Percentiles rank a stretch among this genome's conserved stretches.
Evolutionary conservation across 2,329 filamentous ascomycete species (phyloP).

Genomic region (Arthroderma sp.): DNA sequence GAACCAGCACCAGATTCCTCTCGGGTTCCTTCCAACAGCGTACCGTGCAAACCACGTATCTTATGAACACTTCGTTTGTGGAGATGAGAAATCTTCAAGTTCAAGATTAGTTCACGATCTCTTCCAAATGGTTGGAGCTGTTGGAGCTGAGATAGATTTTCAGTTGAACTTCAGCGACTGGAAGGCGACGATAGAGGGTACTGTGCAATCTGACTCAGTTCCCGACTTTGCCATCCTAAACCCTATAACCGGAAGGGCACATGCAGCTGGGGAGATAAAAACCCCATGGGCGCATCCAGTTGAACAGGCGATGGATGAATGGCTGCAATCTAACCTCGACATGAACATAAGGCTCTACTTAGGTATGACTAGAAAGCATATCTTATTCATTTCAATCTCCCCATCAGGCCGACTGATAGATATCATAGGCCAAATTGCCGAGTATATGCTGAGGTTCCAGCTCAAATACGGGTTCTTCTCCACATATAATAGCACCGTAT

Average conservation of each 20-base stretch:
- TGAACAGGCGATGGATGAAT: not conserved
- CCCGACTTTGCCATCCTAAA: constrained; percentile 7
- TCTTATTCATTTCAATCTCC: not conserved
- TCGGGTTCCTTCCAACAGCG: too few relatives aligned
- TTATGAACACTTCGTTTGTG: constrained; percentile 10
- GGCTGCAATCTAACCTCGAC: not conserved
- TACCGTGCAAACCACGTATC: too few relatives aligned
- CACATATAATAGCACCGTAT: constrained; percentile 5
- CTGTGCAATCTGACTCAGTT: not conserved
- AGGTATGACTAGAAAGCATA: too few relatives aligned
- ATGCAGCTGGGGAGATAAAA: constrained; percentile 4
- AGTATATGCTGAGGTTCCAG: constrained; percentile 6
- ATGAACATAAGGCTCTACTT: not conserved
- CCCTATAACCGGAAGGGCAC: not conserved
- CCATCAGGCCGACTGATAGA: not conserved
- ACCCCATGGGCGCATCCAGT: constrained; percentile 8
- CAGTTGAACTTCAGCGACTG: not conserved
- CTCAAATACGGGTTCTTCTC: constrained; percentile 8
- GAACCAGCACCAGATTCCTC: too few relatives aligned
- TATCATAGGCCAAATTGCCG: constrained; percentile 6
- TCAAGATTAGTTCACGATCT: constrained; percentile 6
- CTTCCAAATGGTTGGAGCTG: constrained; percentile 6
- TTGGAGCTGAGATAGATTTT: not conserved
- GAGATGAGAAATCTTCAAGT: constrained; percentile 6
- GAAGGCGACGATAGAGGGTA: not conserved